phyloP scores from a whole-genome alignment of 1,284 basidiomycete species.

The Pseudozyma sp. region DNA sequence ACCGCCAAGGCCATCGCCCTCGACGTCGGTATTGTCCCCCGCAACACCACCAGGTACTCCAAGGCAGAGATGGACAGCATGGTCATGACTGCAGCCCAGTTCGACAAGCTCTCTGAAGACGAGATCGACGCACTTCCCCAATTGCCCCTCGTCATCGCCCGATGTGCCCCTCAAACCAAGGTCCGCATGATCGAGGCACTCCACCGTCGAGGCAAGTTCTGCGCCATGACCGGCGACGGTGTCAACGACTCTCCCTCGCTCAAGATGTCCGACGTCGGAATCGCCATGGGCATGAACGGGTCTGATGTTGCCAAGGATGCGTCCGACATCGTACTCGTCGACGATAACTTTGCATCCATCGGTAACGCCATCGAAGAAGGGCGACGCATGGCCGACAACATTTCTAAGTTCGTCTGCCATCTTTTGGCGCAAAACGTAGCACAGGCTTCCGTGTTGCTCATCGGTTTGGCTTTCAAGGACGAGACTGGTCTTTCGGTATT shows the following conservation, averaged over 20 bases:
- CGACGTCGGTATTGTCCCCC: conserved; percentile 73
- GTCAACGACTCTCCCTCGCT: conserved; percentile 68
- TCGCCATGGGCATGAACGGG: conserved; percentile 67
- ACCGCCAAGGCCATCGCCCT: conserved; percentile 70
- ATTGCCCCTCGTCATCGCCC: conserved; percentile 75
- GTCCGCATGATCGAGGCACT: conserved; percentile 75
- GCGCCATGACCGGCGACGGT: conserved; percentile 68
- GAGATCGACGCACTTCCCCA: conserved; percentile 74
- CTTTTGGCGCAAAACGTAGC: conserved; percentile 66
- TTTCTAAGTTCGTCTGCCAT: conserved; percentile 70
- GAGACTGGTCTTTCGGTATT: conserved; percentile 74
- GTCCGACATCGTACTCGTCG: conserved; percentile 76
- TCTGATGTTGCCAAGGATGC: conserved; percentile 70
- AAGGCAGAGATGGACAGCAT: conserved; percentile 52
- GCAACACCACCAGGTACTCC: conserved; percentile 58
- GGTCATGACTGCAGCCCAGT: conserved; percentile 74
- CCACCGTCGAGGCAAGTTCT: conserved; percentile 70
- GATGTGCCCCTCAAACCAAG: conserved; percentile 72
- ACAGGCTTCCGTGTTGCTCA: conserved; percentile 70
- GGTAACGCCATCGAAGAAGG: conserved; percentile 78
- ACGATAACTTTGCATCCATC: conserved; percentile 81
- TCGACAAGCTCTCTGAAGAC: conserved; percentile 76
- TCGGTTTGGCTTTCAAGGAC: conserved; percentile 79
- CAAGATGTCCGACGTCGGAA: conserved; percentile 67
- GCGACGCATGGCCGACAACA: conserved; percentile 72